phyloP scores from a whole-genome alignment of 768 basidiomycete genomes.

The Crucibulum laeve region DNA sequence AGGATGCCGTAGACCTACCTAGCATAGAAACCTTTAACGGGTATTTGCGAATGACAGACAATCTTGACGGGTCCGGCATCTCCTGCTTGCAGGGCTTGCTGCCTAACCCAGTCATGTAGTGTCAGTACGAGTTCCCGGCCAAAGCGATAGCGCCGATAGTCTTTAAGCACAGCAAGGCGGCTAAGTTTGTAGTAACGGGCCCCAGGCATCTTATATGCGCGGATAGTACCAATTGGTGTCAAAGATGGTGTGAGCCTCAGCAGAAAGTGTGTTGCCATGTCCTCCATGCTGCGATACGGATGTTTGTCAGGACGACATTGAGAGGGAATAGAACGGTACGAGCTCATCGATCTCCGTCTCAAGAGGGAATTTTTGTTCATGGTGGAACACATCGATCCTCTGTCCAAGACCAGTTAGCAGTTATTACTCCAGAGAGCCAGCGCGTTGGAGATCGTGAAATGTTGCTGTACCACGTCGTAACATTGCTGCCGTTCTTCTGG shows the following conservation, averaged over 20 bases:
- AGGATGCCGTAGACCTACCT: slow-evolving; percentile 44
- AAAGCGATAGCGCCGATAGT: slow-evolving; percentile 59
- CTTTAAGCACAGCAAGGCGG: slow-evolving; percentile 64
- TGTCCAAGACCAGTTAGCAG: slow-evolving; percentile 10
- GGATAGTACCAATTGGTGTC: slow-evolving; percentile 68
- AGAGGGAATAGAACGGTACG: slow-evolving; percentile 15
- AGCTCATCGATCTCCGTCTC: slow-evolving; percentile 77
- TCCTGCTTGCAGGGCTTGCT: slow-evolving; percentile 30
- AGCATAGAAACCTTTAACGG: slow-evolving; percentile 68
- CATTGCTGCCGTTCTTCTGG: slow-evolving; percentile 59
- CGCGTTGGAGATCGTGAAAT: background rate
- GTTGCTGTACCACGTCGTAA: slow-evolving; percentile 43
- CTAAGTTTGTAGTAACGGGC: slow-evolving; percentile 64
- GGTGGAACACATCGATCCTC: slow-evolving; percentile 55
- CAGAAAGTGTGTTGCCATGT: slow-evolving; percentile 64
- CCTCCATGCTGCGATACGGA: slow-evolving; percentile 47
- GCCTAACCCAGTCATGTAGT: slow-evolving; percentile 55
- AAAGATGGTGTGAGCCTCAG: slow-evolving; percentile 61
- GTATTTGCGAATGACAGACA: slow-evolving; percentile 68
- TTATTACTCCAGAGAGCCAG: background rate
- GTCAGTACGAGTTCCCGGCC: slow-evolving; percentile 63
- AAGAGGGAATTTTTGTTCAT: slow-evolving; percentile 68
- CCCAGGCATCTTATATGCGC: slow-evolving; percentile 35
- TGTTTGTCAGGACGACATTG: slow-evolving; percentile 6
- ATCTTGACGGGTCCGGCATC: slow-evolving; percentile 32